Base-by-base conservation (phyloP, 331 rosid species). In the Erythrophleum ivorense region DNA sequence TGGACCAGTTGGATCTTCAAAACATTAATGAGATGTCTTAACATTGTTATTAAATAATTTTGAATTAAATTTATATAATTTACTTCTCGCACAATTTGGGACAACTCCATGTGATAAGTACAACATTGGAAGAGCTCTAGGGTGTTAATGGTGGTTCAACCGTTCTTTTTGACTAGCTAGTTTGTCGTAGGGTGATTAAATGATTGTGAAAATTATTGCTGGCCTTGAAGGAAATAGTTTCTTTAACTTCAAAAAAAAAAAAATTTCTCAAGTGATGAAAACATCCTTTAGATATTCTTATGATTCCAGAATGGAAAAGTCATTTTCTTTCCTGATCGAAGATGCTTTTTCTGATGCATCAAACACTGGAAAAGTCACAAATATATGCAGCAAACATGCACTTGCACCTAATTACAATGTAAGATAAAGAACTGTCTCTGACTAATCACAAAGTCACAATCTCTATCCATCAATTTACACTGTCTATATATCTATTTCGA, bases 221-320 rank as follows among this genome's bases (percentile, higher is more conserved):
- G 85, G 67, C 15, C 78, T 38, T 48, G 70, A 64, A 72, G 46
- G 65, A 43, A 80, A 58, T 75, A 49, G 38, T 59, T 69, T 50
- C 55, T 50, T 3, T 3, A 36, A 36, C 8, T 4, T 38, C n/a
- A n/a, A 38, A 38, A 7, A 7, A 43, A 43, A 43, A 43, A 36
- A 36, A 36, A 36, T 2, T 2, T 36, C 40, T 15, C 52, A 11
- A 1, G 53, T 80, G 7, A 12, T 3, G 40, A 36, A 36, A 52
- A 34, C 18, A 5, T 36, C 11, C 24, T 52, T 38, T 38, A 3
- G 9, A 67, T 10, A 13, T 57, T 58, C n/a, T 9, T 41, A 4
- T 64, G 15, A 64, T 34, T n/a, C 16, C 10, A 14, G 36, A 19
- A 67, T 45, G 33, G 58, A 76, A 64, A 46, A 11, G 69, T 49